Percentiles rank a stretch among this genome's conserved stretches.
These are phyloP conservation scores for Exophiala spinifera DNA, from an alignment of 2,329 filamentous ascomycete genomes.

Conservation along the genomic window DNA sequence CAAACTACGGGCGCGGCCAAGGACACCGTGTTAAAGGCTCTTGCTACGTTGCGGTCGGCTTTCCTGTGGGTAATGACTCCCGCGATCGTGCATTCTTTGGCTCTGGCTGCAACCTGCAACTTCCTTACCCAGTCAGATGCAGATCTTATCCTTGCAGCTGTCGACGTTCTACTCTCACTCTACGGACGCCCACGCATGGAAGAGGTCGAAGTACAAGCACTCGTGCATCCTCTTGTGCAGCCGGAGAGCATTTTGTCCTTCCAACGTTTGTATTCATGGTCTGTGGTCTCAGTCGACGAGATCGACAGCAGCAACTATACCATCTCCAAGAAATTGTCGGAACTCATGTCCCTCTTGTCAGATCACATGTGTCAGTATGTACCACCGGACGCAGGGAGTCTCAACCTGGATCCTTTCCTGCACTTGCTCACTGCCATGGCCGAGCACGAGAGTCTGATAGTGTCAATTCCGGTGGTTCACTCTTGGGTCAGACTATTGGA, in stretches of 20 bases:
- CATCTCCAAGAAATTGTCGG: conserved; percentile 88
- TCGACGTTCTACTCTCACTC: conserved; percentile 79
- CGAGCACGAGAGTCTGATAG: conserved; percentile 79
- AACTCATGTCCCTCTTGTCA: conserved; percentile 82
- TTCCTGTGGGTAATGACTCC: conserved; percentile 86
- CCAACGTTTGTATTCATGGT: conserved; percentile 74
- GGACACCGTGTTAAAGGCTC: conserved; percentile 68
- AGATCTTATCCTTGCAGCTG: conserved; percentile 70
- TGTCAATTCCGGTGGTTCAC: conserved; percentile 89
- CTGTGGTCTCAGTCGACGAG: conserved; percentile 72
- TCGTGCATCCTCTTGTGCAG: conserved; percentile 77
- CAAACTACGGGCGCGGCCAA: conserved; percentile 62
- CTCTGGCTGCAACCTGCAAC: conserved; percentile 67
- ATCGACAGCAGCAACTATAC: conserved; percentile 90
- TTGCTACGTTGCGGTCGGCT: conserved; percentile 73
- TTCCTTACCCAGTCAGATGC: conserved; percentile 68
- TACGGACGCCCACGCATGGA: conserved; percentile 72
- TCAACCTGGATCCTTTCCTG: conserved; percentile 72
- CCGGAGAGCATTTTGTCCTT: conserved; percentile 68
- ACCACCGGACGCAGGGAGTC: conserved; percentile 59
- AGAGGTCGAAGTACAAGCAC: conserved; percentile 72
- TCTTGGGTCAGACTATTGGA: conserved; percentile 82
- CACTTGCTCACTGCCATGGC: conserved; percentile 75
- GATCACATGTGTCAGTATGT: conserved; percentile 80
- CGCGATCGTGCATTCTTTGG: conserved; percentile 69